Percentiles rank a stretch among this genome's conserved stretches.
These are phyloP conservation scores for Aureobasidium zeae DNA, from an alignment of 2,329 filamentous ascomycete species.

Conservation along the genomic window DNA sequence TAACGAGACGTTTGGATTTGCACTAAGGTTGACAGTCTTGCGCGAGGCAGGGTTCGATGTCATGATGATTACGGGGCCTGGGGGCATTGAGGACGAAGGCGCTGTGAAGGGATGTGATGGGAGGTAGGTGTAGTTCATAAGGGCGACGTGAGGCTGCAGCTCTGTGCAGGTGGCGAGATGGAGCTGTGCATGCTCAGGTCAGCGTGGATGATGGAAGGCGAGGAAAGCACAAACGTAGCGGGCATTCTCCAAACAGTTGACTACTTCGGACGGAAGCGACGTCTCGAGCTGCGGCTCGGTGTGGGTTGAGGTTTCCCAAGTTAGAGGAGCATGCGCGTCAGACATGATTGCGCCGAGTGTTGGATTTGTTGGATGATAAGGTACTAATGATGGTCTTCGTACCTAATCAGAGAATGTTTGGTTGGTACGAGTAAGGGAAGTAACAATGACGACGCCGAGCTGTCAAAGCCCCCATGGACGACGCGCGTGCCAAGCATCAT, in stretches of 20 bases:
- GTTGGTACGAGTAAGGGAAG: background rate
- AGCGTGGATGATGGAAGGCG: background rate
- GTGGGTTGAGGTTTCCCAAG: conserved; percentile 49
- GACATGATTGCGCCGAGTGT: conserved; percentile 21
- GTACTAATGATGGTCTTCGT: background rate
- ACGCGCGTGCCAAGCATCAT: conserved; percentile 4
- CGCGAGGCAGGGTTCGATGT: conserved; percentile 73
- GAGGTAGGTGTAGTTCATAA: conserved; percentile 99
- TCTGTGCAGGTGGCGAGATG: conserved; percentile 86
- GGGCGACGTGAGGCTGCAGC: conserved; percentile 79
- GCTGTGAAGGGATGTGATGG: conserved; percentile 46
- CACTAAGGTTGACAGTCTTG: conserved; percentile 71
- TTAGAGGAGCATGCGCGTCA: conserved; percentile 23
- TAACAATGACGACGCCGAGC: conserved; percentile 13
- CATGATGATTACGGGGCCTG: conserved; percentile 63
- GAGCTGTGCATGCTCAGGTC: conserved; percentile 48
- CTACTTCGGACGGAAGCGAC: conserved; percentile 71
- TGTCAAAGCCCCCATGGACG: conserved; percentile 8
- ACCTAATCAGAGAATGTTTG: background rate
- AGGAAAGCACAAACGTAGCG: conserved; percentile 61
- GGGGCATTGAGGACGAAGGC: conserved; percentile 47
- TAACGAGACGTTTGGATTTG: conserved; percentile 80
- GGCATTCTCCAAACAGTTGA: conserved; percentile 86
- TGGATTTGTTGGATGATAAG: too few relatives aligned
- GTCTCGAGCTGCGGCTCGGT: conserved; percentile 61